Percentiles rank a stretch among this genome's conserved stretches.
Evolutionary conservation across 1,284 basidiomycete species (phyloP).

Genomic region (Chondrostereum purpureum): DNA sequence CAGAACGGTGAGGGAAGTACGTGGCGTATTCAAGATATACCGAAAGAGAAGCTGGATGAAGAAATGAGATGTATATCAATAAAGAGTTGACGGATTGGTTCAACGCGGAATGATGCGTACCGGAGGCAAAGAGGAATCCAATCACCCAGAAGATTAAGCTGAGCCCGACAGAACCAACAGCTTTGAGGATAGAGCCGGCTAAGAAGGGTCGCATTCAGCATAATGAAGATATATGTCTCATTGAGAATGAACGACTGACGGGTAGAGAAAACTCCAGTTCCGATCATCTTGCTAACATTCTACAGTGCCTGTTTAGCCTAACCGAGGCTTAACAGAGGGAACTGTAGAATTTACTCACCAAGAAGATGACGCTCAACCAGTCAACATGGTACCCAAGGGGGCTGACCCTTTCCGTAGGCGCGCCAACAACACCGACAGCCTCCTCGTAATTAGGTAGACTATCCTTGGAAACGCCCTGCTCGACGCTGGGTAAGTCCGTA

Average conservation of each 20-base stretch:
- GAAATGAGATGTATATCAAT: conserved; percentile 4
- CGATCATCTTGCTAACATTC: conserved; percentile 35
- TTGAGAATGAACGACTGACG: conserved; percentile 18
- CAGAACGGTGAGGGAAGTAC: conserved; percentile 41
- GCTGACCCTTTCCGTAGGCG: conserved; percentile 31
- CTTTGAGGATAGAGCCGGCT: conserved; percentile 33
- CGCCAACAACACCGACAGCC: conserved; percentile 14
- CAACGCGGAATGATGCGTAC: conserved; percentile 16
- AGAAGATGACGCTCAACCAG: conserved; percentile 31
- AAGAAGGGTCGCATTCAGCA: too few species aligned
- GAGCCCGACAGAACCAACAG: conserved; percentile 35
- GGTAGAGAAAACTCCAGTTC: conserved; percentile 35
- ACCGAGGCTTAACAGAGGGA: too few species aligned
- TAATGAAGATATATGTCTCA: too few species aligned
- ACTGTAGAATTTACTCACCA: conserved; percentile 18
- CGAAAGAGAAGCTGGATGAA: conserved; percentile 21
- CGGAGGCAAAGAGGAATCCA: conserved; percentile 29
- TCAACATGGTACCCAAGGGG: conserved; percentile 37
- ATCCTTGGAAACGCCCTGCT: not conserved
- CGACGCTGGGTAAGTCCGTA: not conserved
- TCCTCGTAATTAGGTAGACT: not conserved
- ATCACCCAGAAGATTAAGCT: conserved; percentile 39
- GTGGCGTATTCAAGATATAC: conserved; percentile 30
- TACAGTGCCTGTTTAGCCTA: too few species aligned
- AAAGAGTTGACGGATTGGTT: not conserved